Evolutionary conservation across 2,329 filamentous ascomycete genomes (phyloP).

Genomic region (Escovopsis sp.): DNA sequence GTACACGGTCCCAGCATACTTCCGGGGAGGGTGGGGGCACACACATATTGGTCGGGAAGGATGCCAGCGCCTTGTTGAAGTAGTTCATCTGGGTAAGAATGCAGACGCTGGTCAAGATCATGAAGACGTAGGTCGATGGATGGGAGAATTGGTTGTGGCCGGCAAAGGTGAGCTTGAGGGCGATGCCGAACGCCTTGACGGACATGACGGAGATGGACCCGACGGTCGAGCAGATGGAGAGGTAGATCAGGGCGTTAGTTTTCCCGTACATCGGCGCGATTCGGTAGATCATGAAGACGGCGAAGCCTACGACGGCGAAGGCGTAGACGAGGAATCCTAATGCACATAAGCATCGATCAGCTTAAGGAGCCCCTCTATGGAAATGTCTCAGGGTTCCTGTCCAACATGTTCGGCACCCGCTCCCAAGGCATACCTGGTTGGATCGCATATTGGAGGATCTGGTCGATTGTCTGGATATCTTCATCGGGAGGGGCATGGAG

Average conservation of each 20-base stretch:
- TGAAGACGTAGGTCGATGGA: conserved; percentile 92
- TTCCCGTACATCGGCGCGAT: conserved; percentile 80
- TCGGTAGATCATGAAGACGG: conserved; percentile 89
- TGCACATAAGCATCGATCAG: too few relatives aligned
- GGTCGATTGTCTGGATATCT: conserved; percentile 78
- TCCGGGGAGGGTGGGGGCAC: conserved; percentile 17
- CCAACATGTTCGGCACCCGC: conserved; percentile 10
- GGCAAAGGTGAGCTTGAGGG: conserved; percentile 81
- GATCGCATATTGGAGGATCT: conserved; percentile 81
- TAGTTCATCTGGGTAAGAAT: conserved; percentile 99
- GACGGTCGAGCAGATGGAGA: conserved; percentile 95
- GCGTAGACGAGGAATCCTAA: conserved; percentile 84
- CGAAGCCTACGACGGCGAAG: conserved; percentile 63
- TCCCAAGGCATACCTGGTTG: conserved; percentile 71
- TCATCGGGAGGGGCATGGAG: conserved; percentile 91
- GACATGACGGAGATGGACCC: conserved; percentile 98
- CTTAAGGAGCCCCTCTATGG: too few relatives aligned
- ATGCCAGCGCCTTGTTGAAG: conserved; percentile 95
- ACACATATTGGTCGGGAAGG: conserved; percentile 95
- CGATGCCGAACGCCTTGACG: conserved; percentile 96
- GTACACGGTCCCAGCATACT: not conserved
- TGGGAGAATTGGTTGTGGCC: conserved; percentile 93
- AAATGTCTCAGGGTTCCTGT: conserved; percentile 3
- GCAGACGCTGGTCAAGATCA: conserved; percentile 83
- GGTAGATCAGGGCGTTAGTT: conserved; percentile 88